Base-by-base conservation (phyloP, 1,284 basidiomycete genomes). In the Rhizoctonia solani region DNA sequence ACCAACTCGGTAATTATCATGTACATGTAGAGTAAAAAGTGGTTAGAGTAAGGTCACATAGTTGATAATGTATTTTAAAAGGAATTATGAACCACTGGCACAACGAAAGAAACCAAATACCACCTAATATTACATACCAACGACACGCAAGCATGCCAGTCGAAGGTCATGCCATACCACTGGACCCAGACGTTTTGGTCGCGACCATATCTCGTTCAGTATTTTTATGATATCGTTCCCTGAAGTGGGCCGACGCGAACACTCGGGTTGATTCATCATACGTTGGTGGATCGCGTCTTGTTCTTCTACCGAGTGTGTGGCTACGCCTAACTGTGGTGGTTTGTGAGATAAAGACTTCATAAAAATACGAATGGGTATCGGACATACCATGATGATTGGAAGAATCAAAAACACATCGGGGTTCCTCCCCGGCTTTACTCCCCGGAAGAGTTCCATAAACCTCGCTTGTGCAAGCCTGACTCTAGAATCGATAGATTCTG, bases 401-500 rank as follows among this genome's bases (percentile, higher is more conserved):
- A 66, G 23, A 9, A 54, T 42, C 27, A 66, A 34, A 21, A 66
- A 66, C 9, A 19, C 13, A 25, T 46, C 61, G 11, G 61, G 61
- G 8, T 50, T 42, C 5, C 61, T 50, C 6, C 50, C 61, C 29
- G 61, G 52, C 19, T 54, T 66, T 2, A 52, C 50, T 4, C 42
- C 61, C 25, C 54, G 37, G n/a, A 66, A 19, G 4, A 66, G 25
- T n/a, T 52, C 16, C 8, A 54, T 66, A 34, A 66, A 66, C 41
- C 19, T 19, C 19, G 34, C 54, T 25, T 29, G 9, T 4, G 61
- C 61, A 37, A 44, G 44, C 29, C 29, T 25, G 8, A 66, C 61
- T 16, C 61, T 13, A 4, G 8, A 14, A 21, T 66, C 61, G 6
- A 27, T 37, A 3, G 61, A 41, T n/a, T 54, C 41, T 2, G 27